Evolutionary conservation across 352 stramenopile genomes (phyloP), one percentile per base, ranked within the genome.

Genomic region (Phytophthora cryptogea): DNA sequence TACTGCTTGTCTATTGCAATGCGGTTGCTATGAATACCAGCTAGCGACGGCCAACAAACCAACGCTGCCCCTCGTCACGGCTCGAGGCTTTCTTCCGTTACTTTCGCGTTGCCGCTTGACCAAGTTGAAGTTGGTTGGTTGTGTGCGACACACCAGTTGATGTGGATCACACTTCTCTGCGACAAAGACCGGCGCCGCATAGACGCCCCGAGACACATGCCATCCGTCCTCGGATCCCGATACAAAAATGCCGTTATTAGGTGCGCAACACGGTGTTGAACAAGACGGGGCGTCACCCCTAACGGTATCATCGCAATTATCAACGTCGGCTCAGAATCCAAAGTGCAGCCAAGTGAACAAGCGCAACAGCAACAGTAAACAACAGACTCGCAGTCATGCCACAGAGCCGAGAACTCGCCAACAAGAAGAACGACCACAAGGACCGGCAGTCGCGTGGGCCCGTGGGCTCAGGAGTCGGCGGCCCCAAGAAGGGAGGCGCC

Each of bases 401-500:
- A 35, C 70, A 86, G 54, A 92, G 83, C 68, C 86, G 83, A 40
- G 81, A 92, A 57, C 72, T 92, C 45, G 48, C 72, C 35, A 94
- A 88, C 73, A 94, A 94, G 74, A 94, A 91, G 74, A 92, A 90
- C 66, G 79, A 87, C 58, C 66, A 86, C 59, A 94, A 94, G 78
- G 82, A 94, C 63, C 86, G 81, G 28, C 83, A 92, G 28, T 91
- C 83, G 44, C 77, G 83, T n/a, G 86, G 83, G 2, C 78, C 65
- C 8, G 61, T 81, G 20, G 80, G 80, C 33, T 76, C 72, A 16
- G 74, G 67, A 16, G 53, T 60, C 1, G 72, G 59, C 27, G 70
- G 47, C n/a, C 57, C 68, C 45, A 92, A 92, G 76, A 92, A 92
- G 55, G 80, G 80, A n/a, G 85, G 85, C n/a, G 86, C 86, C 23